These are phyloP conservation scores for Mentha longifolia DNA, from an alignment of 257 asterid species.

Conservation along the genomic window DNA sequence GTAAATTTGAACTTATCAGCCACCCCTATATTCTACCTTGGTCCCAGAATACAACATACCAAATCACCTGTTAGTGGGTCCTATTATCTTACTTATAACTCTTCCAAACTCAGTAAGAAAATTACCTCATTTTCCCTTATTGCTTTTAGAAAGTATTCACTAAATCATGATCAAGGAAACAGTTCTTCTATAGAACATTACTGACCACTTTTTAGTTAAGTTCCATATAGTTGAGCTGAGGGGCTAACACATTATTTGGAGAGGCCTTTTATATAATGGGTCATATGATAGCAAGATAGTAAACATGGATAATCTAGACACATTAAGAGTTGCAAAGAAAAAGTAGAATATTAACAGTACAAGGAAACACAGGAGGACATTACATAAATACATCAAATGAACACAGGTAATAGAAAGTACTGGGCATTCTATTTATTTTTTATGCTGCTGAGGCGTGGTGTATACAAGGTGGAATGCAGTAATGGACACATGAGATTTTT, in stretches of 20 bases:
- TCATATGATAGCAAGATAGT: neutral
- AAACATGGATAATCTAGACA: neutral
- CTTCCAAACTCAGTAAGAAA: neutral
- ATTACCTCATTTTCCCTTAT: neutral
- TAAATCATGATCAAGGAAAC: slow-evolving; percentile 5
- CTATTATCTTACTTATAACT: neutral
- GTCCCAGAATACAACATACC: neutral
- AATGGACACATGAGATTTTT: neutral
- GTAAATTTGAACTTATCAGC: neutral
- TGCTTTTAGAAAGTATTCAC: neutral
- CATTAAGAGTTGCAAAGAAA: neutral
- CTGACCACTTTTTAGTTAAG: too few relatives aligned
- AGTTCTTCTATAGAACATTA: too few relatives aligned
- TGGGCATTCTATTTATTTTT: neutral
- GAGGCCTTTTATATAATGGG: neutral
- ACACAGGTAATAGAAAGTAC: neutral
- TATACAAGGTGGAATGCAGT: neutral
- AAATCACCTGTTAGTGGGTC: neutral
- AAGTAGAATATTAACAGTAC: neutral
- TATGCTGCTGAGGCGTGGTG: neutral
- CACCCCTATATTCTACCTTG: neutral
- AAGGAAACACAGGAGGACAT: neutral
- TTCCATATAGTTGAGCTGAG: too few relatives aligned
- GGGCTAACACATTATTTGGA: too few relatives aligned
- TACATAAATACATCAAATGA: neutral